A percentile compares a stretch with the other conserved stretches of the same genome.
phyloP scores from a whole-genome alignment of 2,329 filamentous ascomycete species.

The Chrysoporthe puriensis region DNA sequence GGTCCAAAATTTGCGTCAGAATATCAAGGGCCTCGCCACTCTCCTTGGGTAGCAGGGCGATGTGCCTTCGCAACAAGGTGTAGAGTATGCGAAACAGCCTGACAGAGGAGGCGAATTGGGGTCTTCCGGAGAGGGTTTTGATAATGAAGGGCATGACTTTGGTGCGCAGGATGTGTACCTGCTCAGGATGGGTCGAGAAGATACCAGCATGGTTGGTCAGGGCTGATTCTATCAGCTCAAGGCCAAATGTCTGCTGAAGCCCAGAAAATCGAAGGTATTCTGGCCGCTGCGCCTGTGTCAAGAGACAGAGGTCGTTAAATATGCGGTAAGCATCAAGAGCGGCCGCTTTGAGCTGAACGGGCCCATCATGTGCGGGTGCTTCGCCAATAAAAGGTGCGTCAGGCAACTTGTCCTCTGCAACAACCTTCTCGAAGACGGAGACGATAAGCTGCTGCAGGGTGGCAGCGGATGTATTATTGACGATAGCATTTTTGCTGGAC shows the following conservation, averaged over 20 bases:
- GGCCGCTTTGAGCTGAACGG: conserved; percentile 70
- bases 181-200: conserved; percentile 78
- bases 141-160: conserved; percentile 84
- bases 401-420: conserved; percentile 72
- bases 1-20: conserved; percentile 84
- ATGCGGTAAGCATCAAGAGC: conserved; percentile 86
- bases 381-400: conserved; percentile 66
- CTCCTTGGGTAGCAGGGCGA: conserved; percentile 74
- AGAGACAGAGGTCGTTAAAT: conserved; percentile 85
- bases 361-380: conserved; percentile 67
- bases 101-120: conserved; percentile 80
- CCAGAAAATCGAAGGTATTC: conserved; percentile 80
- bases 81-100: conserved; percentile 83
- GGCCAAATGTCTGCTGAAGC: conserved; percentile 78
- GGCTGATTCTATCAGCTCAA: conserved; percentile 91
- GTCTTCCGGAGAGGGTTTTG: conserved; percentile 74
- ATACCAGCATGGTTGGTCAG: conserved; percentile 83
- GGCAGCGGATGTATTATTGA: conserved; percentile 95
- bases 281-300: conserved; percentile 82
- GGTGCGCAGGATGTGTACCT: conserved; percentile 75
- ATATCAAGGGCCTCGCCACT: conserved; percentile 82
- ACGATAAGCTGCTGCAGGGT: conserved; percentile 93
- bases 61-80: conserved; percentile 77
- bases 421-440: conserved; percentile 90
- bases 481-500: conserved; percentile 87